Conservation (phyloP, 2,329 filamentous ascomycete species). For the Colletotrichum godetiae region DNA sequence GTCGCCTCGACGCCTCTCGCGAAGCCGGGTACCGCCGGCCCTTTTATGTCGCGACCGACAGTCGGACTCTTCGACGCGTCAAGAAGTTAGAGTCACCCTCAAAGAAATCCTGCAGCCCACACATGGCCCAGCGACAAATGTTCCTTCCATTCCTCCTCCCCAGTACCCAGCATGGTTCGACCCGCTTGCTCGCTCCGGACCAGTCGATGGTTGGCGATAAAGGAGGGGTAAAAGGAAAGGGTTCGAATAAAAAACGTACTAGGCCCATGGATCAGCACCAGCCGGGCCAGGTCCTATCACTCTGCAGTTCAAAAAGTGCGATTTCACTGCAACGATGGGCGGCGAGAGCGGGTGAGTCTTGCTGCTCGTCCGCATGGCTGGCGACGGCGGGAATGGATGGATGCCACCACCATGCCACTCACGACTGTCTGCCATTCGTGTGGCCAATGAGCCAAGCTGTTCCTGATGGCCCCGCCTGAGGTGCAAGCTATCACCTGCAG, state of each 20-base stretch:
- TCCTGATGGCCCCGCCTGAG: slow-evolving; percentile 2
- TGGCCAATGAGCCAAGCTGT: slow-evolving; percentile 22
- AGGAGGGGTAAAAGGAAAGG: slow-evolving; percentile 18
- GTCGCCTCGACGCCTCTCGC: not conserved
- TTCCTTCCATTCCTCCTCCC: not conserved
- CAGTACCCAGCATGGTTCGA: not conserved
- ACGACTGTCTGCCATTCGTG: not conserved
- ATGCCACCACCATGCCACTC: not conserved
- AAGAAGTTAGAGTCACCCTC: not conserved
- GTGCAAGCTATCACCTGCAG: slow-evolving; percentile 29
- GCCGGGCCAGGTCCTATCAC: slow-evolving; percentile 7
- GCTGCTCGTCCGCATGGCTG: not conserved
- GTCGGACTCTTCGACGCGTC: not conserved
- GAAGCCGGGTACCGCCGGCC: slow-evolving; percentile 2
- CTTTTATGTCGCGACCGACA: slow-evolving; percentile 14
- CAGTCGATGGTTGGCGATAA: slow-evolving; percentile 32
- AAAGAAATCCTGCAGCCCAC: slow-evolving; percentile 7
- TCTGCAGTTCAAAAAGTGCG: not conserved
- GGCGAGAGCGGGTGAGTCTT: not conserved
- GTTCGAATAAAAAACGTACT: not conserved
- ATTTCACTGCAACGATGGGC: not conserved
- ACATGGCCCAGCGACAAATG: not conserved
- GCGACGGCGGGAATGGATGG: not conserved
- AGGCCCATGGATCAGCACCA: slow-evolving; percentile 2
- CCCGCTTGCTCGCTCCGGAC: slow-evolving; percentile 21